Evolutionary conservation across 2,329 filamentous ascomycete species (phyloP).

Genomic region (Colletotrichum brevisporum): DNA sequence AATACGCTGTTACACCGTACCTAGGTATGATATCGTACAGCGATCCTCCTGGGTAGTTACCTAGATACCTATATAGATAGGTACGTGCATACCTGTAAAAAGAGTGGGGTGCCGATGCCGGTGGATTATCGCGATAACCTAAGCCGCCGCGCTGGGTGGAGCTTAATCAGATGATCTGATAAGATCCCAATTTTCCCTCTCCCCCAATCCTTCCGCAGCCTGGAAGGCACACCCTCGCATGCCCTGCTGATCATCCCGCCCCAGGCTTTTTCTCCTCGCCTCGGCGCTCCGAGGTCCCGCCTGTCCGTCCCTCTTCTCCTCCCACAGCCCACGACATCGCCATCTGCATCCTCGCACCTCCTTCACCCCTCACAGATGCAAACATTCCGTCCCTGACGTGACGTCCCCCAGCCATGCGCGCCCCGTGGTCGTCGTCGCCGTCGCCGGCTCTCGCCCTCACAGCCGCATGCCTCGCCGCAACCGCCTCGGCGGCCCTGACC

Average conservation of each 20-base stretch:
- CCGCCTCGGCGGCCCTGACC: constrained; percentile 21
- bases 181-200: constrained; percentile 36
- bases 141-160: neutral
- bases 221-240: neutral
- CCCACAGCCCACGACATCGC: neutral
- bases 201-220: constrained; percentile 9
- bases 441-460: constrained; percentile 7
- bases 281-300: constrained; percentile 15
- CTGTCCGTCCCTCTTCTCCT: neutral
- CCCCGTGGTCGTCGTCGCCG: constrained; percentile 15
- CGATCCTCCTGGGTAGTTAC: neutral
- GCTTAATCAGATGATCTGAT: constrained; percentile 43
- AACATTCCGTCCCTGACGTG: constrained; percentile 17
- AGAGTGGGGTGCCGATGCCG: constrained; percentile 30
- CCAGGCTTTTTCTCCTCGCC: neutral
- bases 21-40: neutral
- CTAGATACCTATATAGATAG: no score
- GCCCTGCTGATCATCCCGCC: constrained; percentile 5
- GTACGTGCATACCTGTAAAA: no score
- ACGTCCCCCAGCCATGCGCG: constrained; percentile 25
- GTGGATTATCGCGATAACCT: constrained; percentile 31
- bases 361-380: constrained; percentile 9
- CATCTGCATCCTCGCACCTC: neutral
- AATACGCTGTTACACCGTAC: no score
- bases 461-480: constrained; percentile 25